Percentiles rank a stretch among this genome's conserved stretches.
Conservation (phyloP, 768 basidiomycete species). For the Hygrocybe punicea region DNA sequence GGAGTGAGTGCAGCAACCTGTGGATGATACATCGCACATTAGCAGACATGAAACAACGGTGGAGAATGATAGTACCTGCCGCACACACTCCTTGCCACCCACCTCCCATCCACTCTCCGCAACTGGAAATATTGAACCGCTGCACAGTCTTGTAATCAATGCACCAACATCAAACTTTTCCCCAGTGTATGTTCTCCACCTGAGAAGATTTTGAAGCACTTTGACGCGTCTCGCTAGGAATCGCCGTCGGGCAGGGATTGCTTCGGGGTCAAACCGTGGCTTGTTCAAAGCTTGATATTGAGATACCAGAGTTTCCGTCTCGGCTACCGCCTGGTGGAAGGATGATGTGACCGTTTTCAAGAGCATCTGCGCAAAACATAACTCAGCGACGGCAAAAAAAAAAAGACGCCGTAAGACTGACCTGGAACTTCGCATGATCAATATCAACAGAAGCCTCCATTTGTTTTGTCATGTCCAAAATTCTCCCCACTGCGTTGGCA, state of each 20-base stretch:
- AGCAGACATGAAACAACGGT: background rate
- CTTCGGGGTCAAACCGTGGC: slow-evolving; percentile 69
- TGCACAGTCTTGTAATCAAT: slow-evolving; percentile 55
- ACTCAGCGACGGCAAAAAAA: background rate
- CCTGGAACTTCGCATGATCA: slow-evolving; percentile 63
- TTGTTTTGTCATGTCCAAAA: slow-evolving; percentile 77
- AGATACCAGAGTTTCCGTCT: slow-evolving; percentile 47
- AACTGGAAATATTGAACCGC: slow-evolving; percentile 57
- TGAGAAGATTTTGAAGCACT: slow-evolving; percentile 66
- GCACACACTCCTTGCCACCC: slow-evolving; percentile 66
- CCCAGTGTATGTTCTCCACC: slow-evolving; percentile 72
- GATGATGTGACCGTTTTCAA: slow-evolving; percentile 49
- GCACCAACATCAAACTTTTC: slow-evolving; percentile 55
- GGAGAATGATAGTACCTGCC: slow-evolving; percentile 45
- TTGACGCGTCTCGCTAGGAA: slow-evolving; percentile 67
- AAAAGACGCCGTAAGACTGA: slow-evolving; percentile 24
- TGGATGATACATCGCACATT: background rate
- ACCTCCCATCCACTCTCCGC: slow-evolving; percentile 84
- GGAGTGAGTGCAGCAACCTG: slow-evolving; percentile 41
- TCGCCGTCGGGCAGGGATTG: slow-evolving; percentile 66
- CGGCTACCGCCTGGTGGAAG: slow-evolving; percentile 57
- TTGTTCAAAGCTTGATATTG: slow-evolving; percentile 42
- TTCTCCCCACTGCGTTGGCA: slow-evolving; percentile 50
- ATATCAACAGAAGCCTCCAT: slow-evolving; percentile 69
- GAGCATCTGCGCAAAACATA: slow-evolving; percentile 43